Evolutionary conservation across 140 eudicot species (phyloP).

Genomic region (Erigeron philadelphicus): DNA sequence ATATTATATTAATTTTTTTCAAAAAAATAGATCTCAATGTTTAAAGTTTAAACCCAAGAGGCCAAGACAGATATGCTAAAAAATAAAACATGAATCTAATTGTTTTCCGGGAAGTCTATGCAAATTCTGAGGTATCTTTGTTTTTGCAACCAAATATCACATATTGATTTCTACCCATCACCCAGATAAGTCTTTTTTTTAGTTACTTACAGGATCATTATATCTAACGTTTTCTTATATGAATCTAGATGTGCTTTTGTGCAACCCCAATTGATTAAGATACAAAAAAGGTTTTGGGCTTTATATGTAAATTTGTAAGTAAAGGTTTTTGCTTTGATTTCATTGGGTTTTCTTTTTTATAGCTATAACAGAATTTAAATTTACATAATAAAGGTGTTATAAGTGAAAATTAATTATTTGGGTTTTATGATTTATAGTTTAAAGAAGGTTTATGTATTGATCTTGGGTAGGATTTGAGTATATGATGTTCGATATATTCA

Average conservation of each 20-base stretch:
- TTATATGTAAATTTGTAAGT: background rate
- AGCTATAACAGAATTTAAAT: conserved; percentile 5
- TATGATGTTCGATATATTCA: conserved; percentile 7
- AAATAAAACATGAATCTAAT: conserved; percentile 19
- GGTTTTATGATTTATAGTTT: conserved; percentile 24
- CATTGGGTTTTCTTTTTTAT: conserved; percentile 13
- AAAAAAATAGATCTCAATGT: conserved; percentile 7
- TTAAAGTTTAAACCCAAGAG: background rate
- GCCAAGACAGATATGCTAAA: conserved; percentile 9
- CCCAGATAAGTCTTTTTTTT: conserved; percentile 35
- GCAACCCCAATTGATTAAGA: conserved; percentile 25
- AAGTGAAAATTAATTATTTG: conserved; percentile 24
- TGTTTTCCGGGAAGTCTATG: conserved; percentile 19
- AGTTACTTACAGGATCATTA: conserved; percentile 14
- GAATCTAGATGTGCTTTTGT: conserved; percentile 28
- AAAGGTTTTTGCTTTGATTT: conserved; percentile 4
- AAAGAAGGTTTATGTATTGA: conserved; percentile 14
- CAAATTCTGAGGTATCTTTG: conserved; percentile 14
- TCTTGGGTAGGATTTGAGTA: conserved; percentile 15
- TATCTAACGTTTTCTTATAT: conserved; percentile 17
- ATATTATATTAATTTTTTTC: background rate
- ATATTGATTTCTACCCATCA: conserved; percentile 5
- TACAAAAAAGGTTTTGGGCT: conserved; percentile 1
- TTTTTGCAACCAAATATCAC: conserved; percentile 24
- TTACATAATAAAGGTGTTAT: conserved; percentile 18